Conservation (phyloP, 352 stramenopile species). For the Saprolegnia parasitica region DNA sequence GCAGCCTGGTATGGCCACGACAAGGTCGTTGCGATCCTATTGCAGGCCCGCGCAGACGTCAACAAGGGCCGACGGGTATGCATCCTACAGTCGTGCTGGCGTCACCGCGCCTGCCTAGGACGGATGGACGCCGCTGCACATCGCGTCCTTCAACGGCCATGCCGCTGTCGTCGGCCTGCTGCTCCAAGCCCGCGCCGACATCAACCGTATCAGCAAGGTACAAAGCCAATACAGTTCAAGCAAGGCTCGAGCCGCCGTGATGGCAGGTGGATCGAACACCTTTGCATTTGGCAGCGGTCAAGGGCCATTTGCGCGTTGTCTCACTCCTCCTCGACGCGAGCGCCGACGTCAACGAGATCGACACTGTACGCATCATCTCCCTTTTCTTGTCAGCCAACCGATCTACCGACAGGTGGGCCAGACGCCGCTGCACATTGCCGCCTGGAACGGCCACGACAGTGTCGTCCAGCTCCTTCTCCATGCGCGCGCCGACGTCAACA, state of each 20-base stretch:
- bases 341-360: conserved; percentile 10
- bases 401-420: neutral
- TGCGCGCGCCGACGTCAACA: conserved; percentile 1
- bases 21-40: neutral
- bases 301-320: conserved; percentile 5
- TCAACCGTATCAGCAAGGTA: conserved; percentile 14
- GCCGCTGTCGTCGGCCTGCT: neutral
- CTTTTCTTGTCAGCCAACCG: neutral
- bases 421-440: conserved; percentile 5
- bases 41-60: conserved; percentile 1
- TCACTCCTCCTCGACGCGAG: neutral
- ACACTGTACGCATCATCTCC: neutral
- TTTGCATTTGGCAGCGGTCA: conserved; percentile 3
- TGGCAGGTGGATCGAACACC: conserved; percentile 5
- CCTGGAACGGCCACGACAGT: conserved; percentile 10
- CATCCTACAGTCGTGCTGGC: neutral
- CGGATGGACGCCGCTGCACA: conserved; percentile 11
- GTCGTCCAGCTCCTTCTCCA: conserved; percentile 1
- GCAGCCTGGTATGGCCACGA: conserved; percentile 9
- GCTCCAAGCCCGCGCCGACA: neutral
- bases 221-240: neutral
- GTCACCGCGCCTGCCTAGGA: neutral
- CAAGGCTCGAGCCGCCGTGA: neutral
- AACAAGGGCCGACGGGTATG: conserved; percentile 12
- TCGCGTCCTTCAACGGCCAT: neutral